Base-by-base conservation (phyloP, 495 filamentous ascomycete genomes). In the Neurospora sp. region DNA sequence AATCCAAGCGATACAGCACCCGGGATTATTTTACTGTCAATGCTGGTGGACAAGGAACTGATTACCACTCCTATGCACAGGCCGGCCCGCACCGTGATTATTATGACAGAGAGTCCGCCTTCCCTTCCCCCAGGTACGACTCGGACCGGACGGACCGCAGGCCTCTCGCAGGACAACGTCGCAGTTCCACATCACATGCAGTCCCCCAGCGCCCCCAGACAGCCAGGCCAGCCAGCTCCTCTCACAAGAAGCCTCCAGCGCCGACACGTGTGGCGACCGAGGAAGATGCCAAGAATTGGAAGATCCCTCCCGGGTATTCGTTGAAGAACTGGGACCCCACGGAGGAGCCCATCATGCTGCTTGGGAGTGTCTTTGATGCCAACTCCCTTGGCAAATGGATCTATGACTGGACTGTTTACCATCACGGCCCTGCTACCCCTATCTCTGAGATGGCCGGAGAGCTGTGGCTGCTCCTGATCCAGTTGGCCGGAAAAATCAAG, bases 361-460 rank as follows among this genome's bases (percentile, higher is more conserved):
- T 98, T 10, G 96, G 96, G 53, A 96, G 93, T 79, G 96, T 98
- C 66, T 99, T 98, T 79, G 96, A 98, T 78, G 93, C 96, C 81
- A 97, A 97, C 87, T 96, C 93, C 27, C 88, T 99, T 18, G 96
- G 96, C 78, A 97, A 97, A 83, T 99, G 96, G 96, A 95, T 99
- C 80, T 99, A 97, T 84, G 97, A 99, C 87, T 99, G 96, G 96
- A 98, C 96, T 40, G 93, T 98, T 73, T 98, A 93, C 84, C 90
- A 92, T 81, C 92, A 96, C 75, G 94, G 94, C 48, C 87, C 93
- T 12, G 89, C 88, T 38, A 93, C 93, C 4, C 93, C 96, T 73
- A 94, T 97, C 80, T 89, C 94, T 48, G 94, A 97, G 73, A 90
- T 97, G 79, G 94, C 96, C 22, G 96, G 96, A 78, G 94, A 98